Base-by-base conservation (phyloP, 1,139 yeast genomes). In the Magnusiomyces magnusii region DNA sequence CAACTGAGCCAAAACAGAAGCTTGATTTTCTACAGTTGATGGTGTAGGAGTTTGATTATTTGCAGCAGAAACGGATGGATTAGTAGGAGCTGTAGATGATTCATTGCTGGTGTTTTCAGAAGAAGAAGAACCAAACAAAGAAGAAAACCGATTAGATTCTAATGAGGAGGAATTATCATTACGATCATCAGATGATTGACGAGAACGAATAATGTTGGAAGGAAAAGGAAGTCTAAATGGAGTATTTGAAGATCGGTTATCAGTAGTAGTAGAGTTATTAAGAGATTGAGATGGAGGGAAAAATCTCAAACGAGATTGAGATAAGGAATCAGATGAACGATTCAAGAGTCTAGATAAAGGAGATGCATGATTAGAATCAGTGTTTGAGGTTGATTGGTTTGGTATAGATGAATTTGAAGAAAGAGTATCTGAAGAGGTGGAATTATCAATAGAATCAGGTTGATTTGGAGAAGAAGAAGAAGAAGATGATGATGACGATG, bases 1-100 rank as follows among this genome's bases (percentile, higher is more conserved):
- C 21, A 79, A 64, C 44, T 80, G 68, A 1, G 81, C 75, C 17
- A 79, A 68, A 71, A 77, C 73, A 17, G 75, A 73, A 0, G 79
- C 73, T 58, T 78, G 81, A 55, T 73, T 69, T 54, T 73, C 75
- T 27, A 65, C 60, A 10, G 62, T 66, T 62, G 51, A 31, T 31
- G 36, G 10, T 7, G 7, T 31, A 31, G 36, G 36, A 31, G 7
- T 31, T 31, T 31, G 36, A 7, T 28, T 15, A 10, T 7, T 31
- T 7, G 7, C 13, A 7, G 7, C 10, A 13, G 36, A 31, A 13
- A 7, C 36, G 7, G 10, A 7, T 7, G 36, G 7, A 31, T 31
- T 15, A 24, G 28, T 25, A 7, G 21, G 49, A 7, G n/a, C n/a
- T n/a, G 17, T 21, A 44, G 13, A 17, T 24, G 17, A n/a, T 2